phyloP scores from a whole-genome alignment of 169 alveolate genomes.

The Plasmodium ovale region DNA sequence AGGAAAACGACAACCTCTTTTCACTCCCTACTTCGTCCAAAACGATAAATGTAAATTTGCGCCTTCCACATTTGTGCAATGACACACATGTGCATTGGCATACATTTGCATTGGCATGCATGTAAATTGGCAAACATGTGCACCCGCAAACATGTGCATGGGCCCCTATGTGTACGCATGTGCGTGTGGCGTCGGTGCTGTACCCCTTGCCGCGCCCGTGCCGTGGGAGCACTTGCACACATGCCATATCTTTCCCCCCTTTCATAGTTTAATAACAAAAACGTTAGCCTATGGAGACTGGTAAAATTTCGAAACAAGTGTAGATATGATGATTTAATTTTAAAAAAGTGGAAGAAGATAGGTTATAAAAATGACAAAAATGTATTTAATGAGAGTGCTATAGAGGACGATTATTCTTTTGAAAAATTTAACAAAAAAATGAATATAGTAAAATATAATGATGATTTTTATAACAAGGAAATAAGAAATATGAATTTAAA shows the following conservation, averaged over 20 bases:
- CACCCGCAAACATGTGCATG: too few species aligned
- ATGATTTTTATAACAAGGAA: slow-evolving; percentile 81
- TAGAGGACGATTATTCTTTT: slow-evolving; percentile 80
- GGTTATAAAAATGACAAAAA: slow-evolving; percentile 74
- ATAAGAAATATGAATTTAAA: slow-evolving; percentile 42
- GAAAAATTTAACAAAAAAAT: slow-evolving; percentile 83
- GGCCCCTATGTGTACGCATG: too few species aligned
- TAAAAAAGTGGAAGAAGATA: slow-evolving; percentile 83
- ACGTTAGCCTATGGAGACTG: slow-evolving; percentile 80
- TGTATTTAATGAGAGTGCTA: slow-evolving; percentile 25
- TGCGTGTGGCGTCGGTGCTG: too few species aligned
- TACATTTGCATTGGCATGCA: neutral
- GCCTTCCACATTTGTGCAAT: neutral
- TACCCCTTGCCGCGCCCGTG: too few species aligned
- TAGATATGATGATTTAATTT: slow-evolving; percentile 82
- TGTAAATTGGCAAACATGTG: too few species aligned
- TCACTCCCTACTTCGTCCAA: slow-evolving; percentile 72
- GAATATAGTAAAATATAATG: slow-evolving; percentile 82
- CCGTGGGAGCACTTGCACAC: too few species aligned
- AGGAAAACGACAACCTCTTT: slow-evolving; percentile 62
- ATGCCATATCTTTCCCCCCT: neutral
- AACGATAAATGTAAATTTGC: slow-evolving; percentile 41
- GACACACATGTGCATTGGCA: neutral
- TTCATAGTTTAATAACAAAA: slow-evolving; percentile 62
- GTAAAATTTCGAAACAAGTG: slow-evolving; percentile 84